Conservation (phyloP, 225 moss, liverwort and hornwort species). For the Straminergon stramineum region DNA sequence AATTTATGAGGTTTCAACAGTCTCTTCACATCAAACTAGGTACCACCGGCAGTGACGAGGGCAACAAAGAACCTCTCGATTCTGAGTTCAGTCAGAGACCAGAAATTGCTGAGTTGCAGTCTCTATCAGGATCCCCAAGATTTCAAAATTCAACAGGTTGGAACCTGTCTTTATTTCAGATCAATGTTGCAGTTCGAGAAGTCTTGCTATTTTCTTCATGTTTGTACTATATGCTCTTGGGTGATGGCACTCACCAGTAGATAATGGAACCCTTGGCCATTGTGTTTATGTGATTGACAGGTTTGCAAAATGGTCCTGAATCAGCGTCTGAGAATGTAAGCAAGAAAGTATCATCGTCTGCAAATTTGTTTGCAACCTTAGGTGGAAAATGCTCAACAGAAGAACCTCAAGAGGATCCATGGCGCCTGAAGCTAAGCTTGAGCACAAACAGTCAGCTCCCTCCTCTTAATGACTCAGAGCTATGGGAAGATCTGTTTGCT, state of each 20-base stretch:
- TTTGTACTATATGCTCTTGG: neutral
- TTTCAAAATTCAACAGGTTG: slow-evolving; percentile 23
- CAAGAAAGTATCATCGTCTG: slow-evolving; percentile 19
- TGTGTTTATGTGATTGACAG: slow-evolving; percentile 10
- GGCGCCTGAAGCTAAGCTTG: slow-evolving; percentile 34
- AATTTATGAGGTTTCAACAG: slow-evolving; percentile 21
- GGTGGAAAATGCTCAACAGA: slow-evolving; percentile 3
- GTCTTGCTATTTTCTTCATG: neutral
- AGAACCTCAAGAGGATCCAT: slow-evolving; percentile 16
- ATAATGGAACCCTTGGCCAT: neutral
- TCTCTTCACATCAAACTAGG: slow-evolving; percentile 15
- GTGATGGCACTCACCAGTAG: neutral
- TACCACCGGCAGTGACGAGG: slow-evolving; percentile 3
- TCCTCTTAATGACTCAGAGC: slow-evolving; percentile 41
- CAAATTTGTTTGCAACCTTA: slow-evolving; percentile 16
- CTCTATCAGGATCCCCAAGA: slow-evolving; percentile 14
- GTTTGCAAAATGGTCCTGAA: slow-evolving; percentile 18
- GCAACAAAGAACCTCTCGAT: neutral
- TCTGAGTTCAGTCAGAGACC: slow-evolving; percentile 12
- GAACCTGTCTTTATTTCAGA: slow-evolving; percentile 4
- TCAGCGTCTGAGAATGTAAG: neutral
- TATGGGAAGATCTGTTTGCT: slow-evolving; percentile 29
- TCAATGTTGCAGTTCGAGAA: neutral
- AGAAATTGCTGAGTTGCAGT: slow-evolving; percentile 22
- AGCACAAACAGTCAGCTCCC: slow-evolving; percentile 33